Evolutionary conservation across 140 eudicot species (phyloP), one percentile per base, ranked within the genome.

Genomic region (Artemisia princeps): DNA sequence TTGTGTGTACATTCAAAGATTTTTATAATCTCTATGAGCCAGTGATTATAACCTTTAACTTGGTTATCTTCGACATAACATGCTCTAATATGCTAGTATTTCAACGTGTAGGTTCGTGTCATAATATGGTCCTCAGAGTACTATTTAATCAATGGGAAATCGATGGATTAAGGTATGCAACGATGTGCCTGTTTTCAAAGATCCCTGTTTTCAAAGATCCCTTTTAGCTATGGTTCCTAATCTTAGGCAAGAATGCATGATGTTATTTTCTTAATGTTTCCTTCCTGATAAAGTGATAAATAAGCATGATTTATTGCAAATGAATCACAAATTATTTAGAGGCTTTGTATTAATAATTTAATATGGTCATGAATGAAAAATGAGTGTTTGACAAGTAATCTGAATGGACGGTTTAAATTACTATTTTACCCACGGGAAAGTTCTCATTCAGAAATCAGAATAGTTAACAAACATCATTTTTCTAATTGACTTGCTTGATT

Each of bases 81-180:
- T 60, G 65, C 14, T 13, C 65, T 60, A 13, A 30, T 61, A 16
- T 37, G 52, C n/a, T 15, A 37, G 14, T 37, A 33, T 15, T 61
- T 10, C 8, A 16, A 37, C 33, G 13, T 62, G 67, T 62, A 62
- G 30, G 53, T 37, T 60, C 12, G 14, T 33, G 24, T 14, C 10
- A 10, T 60, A 33, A 28, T 13, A 28, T 60, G 22, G 13, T 60
- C 2, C 2, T 28, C 24, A 33, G 49, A 24, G 10, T 26, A 60
- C 65, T 60, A 13, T n/a, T 55, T 17, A 55, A 60, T 3, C 65
- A 60, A 65, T 44, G 33, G 53, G 42, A 65, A 13, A 0, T 60
- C 33, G 65, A 1, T 30, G 65, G 65, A 60, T 49, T 28, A 11
- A n/a, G 65, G 65, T 60, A 60, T 60, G 48, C 48, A 28, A 28